Base-by-base conservation (phyloP, 257 asterid species). In the Handroanthus guayacan region DNA sequence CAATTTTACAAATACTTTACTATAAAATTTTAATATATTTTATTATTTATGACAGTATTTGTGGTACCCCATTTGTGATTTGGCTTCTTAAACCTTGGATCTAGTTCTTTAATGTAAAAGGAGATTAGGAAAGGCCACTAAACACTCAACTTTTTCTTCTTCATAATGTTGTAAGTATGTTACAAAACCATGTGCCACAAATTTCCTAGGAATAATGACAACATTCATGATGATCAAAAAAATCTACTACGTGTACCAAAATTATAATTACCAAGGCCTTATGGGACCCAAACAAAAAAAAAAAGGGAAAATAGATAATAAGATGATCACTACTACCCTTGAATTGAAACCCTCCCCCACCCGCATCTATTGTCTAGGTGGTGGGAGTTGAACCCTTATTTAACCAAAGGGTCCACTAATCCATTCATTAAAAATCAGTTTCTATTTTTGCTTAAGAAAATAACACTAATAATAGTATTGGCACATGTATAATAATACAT, bases 181-280 rank as follows among this genome's bases (percentile, higher is more conserved):
- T 69, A 80, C 87, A 78, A 78, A 84, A 72, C 81, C 91, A 88
- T 86, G 91, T 88, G 91, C 67, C 83, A 75, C 51, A 74, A 68
- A 67, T 82, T 69, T 75, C 70, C 72, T 44, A 74, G 71, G 76
- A 77, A 88, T 88, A 78, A 88, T 86, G 83, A 79, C 89, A 75
- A 37, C 80, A 83, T 78, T 81, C 50, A 78, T 18, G 68, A 68
- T 71, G 62, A 65, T 79, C 76, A 51, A 79, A 58, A 54, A 58
- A 48, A 39, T 39, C 52, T 76, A 77, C 73, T 67, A 77, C 78
- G 72, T 47, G 72, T 76, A 71, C 34, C 62, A 58, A 65, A 81
- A 76, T 50, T 71, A 72, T 72, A 71, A 48, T 76, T 81, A 65
- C 66, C 80, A 71, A 55, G 63, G 45, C n/a, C 25, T 38, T 68